phyloP scores from a whole-genome alignment of 2,329 filamentous ascomycete genomes.

The Colletotrichum scovillei region DNA sequence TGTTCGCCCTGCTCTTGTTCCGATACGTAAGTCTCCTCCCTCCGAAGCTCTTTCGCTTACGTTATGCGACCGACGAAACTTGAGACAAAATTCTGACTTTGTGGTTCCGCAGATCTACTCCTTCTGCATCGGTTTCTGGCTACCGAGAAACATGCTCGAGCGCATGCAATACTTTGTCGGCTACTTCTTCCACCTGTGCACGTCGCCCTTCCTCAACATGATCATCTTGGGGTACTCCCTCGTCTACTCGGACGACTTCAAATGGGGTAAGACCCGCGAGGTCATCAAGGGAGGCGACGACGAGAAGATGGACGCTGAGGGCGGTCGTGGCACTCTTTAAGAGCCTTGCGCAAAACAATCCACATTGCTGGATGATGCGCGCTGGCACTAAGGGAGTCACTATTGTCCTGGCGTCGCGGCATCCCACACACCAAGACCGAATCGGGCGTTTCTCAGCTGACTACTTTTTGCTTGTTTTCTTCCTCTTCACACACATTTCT shows the following conservation, averaged over 20 bases:
- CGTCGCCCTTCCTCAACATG: conserved; percentile 56
- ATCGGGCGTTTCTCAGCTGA: not conserved
- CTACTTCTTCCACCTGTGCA: conserved; percentile 49
- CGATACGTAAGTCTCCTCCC: conserved; percentile 51
- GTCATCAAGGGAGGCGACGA: conserved; percentile 43
- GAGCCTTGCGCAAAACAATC: not conserved
- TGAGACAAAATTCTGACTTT: conserved; percentile 13
- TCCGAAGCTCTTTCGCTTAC: not conserved
- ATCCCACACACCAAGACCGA: conserved; percentile 2
- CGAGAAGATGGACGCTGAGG: conserved; percentile 37
- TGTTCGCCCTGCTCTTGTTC: conserved; percentile 50
- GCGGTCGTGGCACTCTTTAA: conserved; percentile 38
- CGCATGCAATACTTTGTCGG: conserved; percentile 52
- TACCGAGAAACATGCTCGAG: conserved; percentile 52
- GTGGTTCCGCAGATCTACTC: conserved; percentile 49
- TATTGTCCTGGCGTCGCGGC: not conserved
- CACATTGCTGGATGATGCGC: not conserved
- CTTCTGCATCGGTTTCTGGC: conserved; percentile 55
- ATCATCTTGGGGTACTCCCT: conserved; percentile 55
- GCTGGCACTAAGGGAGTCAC: not conserved
- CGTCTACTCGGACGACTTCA: conserved; percentile 56
- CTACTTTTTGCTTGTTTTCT: not conserved
- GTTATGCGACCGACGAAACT: not conserved
- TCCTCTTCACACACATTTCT: not conserved
- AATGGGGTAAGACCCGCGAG: conserved; percentile 58